Base-by-base conservation (phyloP, 352 stramenopile genomes). In the Bremia lactucae region DNA sequence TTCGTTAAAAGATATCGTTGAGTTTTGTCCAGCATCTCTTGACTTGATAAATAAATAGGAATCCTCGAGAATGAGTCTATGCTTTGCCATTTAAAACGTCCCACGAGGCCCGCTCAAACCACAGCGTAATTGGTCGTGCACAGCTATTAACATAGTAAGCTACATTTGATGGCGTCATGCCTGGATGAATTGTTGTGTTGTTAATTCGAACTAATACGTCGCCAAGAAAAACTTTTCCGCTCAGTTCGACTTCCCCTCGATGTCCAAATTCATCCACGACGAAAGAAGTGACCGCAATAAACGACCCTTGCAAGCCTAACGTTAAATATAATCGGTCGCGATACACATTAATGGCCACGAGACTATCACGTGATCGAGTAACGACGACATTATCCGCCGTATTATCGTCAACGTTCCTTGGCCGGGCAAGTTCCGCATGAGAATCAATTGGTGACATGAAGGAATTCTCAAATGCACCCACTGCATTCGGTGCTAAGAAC, bases 71-170 rank as follows among this genome's bases (percentile, higher is more conserved):
- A n/a, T n/a, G 2, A 43, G 6, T 50, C 28, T 67, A 67, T 35
- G 43, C 55, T 45, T 50, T 55, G 35, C 61, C 61, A 26, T 65
- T 34, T 49, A 72, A 42, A 42, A 53, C 38, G 35, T 88, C 76
- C 76, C 76, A 88, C 2, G 67, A 75, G 31, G 71, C 58, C 9
- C 73, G 72, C 42, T 80, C 58, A 35, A 88, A 87, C 49, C 61
- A 73, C 19, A 80, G 50, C 5, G 46, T 43, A 26, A 85, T 67
- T 22, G 76, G 76, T 6, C 71, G 64, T 14, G 54, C 38, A 4
- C 65, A 37, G 3, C 40, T 39, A 15, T 45, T 64, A 4, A 87
- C 67, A 19, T 83, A 40, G 6, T 46, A 52, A n/a, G 71, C 76
- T 7, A 87, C 47, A 16, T 78, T 36, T 10, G 36, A 49, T 0